These are phyloP conservation scores for Cercospora sp. DNA, from an alignment of 2,329 filamentous ascomycete species.

Conservation along the genomic window DNA sequence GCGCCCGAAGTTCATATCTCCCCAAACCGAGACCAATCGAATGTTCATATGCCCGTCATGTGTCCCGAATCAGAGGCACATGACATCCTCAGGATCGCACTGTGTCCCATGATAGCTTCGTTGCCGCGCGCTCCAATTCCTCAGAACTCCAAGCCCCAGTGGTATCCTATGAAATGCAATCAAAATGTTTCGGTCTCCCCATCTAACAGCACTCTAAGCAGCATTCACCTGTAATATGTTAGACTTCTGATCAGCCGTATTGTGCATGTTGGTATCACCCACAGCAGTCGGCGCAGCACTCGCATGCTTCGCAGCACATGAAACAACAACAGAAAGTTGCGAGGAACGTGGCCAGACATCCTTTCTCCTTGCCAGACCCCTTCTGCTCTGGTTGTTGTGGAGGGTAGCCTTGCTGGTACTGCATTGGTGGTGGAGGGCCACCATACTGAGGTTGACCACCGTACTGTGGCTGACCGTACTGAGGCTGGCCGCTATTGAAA, in stretches of 20 bases:
- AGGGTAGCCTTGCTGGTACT: constrained; percentile 43
- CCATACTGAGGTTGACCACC: constrained; percentile 33
- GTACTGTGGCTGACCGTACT: constrained; percentile 36
- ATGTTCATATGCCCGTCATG: neutral
- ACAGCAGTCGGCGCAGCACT: constrained; percentile 64
- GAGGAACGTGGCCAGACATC: constrained; percentile 56
- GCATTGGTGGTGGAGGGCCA: constrained; percentile 42
- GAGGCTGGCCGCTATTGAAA: constrained; percentile 21
- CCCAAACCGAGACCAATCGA: neutral
- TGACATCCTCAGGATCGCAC: neutral
- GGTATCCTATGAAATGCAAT: constrained; percentile 2
- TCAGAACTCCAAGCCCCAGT: neutral
- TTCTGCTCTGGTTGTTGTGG: constrained; percentile 42
- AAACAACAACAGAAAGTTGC: constrained; percentile 64
- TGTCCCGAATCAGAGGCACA: neutral
- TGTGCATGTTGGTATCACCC: constrained; percentile 47
- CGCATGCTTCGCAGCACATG: constrained; percentile 63
- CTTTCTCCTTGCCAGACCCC: constrained; percentile 49
- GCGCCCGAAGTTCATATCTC: neutral
- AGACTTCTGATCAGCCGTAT: neutral
- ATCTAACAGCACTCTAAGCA: constrained; percentile 23
- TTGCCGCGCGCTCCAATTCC: neutral
- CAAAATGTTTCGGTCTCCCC: neutral
- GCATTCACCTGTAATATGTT: neutral
- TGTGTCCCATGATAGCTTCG: neutral